Base-by-base conservation (phyloP, 2,329 filamentous ascomycete species). In the Xylaria sp. region DNA sequence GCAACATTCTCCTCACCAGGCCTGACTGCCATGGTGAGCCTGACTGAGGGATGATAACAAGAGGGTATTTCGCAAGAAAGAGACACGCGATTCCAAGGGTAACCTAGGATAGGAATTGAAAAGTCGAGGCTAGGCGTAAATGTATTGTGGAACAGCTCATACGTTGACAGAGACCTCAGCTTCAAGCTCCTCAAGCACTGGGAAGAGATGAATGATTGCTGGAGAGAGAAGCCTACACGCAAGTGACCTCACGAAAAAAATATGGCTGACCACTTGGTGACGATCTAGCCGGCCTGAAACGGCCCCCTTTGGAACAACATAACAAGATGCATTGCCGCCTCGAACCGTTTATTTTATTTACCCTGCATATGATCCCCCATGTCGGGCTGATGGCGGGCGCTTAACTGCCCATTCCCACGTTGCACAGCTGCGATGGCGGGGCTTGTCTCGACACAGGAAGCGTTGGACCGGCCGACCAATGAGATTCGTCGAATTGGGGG, bases 1-100 rank as follows among this genome's bases (percentile, higher is more conserved):
- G 75, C 76, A 52, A 78, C 75, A 52, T 76, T 76, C 62, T 78
- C 76, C 61, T 78, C 76, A 54, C 76, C 75, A 26, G 74, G 74
- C 59, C 72, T 70, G 52, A 73, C 73, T 50, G 76, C 75, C 76
- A 78, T 78, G 39, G 59, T 66, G 42, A 41, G 54, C 43, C 22
- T 41, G 39, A 54, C 44, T 44, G 9, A 39, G 17, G 37, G 26
- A 20, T 38, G 39, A 22, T 21, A 39, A 21, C 9, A 52, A 39
- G 19, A 52, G 21, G 37, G 39, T 40, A 50, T 9, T 7, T 21
- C 39, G 26, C n/a, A 46, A 29, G 24, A 16, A 54, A 21, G 46
- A 44, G 39, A 39, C 39, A 48, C 41, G 39, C 42, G 20, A 44
- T 13, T 13, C 29, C 29, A 13, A 44, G 26, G 26, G 18, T 43